Percentiles rank a stretch among this genome's conserved stretches.
These are phyloP conservation scores for Xylariomycetidae sp. DNA, from an alignment of 2,329 filamentous ascomycete species.

Conservation along the genomic window DNA sequence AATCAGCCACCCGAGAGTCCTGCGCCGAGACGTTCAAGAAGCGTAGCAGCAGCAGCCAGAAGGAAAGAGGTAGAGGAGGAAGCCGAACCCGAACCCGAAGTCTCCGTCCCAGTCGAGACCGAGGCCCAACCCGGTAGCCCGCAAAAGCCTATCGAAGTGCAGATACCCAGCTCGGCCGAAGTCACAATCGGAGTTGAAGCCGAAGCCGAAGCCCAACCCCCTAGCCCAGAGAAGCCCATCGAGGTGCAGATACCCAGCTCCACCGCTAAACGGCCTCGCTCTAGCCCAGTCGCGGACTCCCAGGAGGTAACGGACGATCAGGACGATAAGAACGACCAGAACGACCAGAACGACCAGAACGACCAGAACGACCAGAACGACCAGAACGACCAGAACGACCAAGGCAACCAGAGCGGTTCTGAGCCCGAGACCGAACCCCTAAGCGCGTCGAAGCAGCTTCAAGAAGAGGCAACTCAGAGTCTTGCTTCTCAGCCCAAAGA, in stretches of 20 bases:
- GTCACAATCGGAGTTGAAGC: too few species aligned
- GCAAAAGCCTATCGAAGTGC: constrained; percentile 18
- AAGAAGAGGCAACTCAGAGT: constrained; percentile 25
- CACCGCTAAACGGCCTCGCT: constrained; percentile 7
- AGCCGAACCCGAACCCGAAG: too few species aligned
- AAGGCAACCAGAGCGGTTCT: background rate
- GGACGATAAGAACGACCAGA: constrained; percentile 5
- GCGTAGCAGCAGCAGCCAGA: too few species aligned
- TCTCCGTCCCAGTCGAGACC: too few species aligned
- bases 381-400: constrained; percentile 5
- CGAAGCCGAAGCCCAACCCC: too few species aligned
- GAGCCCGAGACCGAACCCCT: constrained; percentile 13
- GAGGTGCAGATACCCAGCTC: constrained; percentile 21
- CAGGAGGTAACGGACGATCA: constrained; percentile 10
- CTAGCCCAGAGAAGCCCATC: constrained; percentile 5
- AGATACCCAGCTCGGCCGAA: too few species aligned
- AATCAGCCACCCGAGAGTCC: too few species aligned
- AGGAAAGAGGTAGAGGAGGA: background rate
- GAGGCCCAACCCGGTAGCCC: too few species aligned
- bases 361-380: constrained; percentile 13
- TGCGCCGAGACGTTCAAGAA: too few species aligned
- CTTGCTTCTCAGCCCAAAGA: constrained; percentile 16
- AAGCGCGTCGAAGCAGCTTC: constrained; percentile 25
- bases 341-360: constrained; percentile 9
- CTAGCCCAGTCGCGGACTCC: constrained; percentile 17